A percentile compares a stretch with the other conserved stretches of the same genome.
These are phyloP conservation scores for Hypoxylon subgilvum DNA, from an alignment of 495 filamentous ascomycete genomes.

Conservation along the genomic window DNA sequence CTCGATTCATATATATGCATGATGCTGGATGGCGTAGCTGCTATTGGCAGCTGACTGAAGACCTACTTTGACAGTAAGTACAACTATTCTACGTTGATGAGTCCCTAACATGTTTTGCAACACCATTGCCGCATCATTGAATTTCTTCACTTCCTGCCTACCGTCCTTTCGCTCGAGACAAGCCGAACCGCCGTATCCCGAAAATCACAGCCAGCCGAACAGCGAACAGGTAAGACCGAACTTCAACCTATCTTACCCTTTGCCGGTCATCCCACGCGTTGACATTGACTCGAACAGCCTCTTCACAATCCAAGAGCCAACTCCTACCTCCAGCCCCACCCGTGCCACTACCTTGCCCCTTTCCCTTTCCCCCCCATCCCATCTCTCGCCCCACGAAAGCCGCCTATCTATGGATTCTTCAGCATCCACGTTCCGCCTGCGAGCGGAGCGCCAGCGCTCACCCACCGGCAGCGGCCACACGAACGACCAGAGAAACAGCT, in stretches of 20 bases:
- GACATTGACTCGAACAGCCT: background rate
- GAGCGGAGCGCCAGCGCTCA: background rate
- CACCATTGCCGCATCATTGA: background rate
- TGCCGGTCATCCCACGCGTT: background rate
- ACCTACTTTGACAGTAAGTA: constrained; percentile 19
- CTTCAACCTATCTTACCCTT: background rate
- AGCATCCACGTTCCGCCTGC: too few relatives aligned
- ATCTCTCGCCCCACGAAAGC: too few relatives aligned
- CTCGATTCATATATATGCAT: too few relatives aligned
- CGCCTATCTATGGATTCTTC: too few relatives aligned
- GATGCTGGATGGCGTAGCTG: too few relatives aligned
- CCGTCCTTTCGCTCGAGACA: background rate
- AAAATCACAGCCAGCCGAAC: background rate
- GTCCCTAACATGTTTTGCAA: background rate
- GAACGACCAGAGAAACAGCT: background rate
- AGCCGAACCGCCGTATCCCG: background rate
- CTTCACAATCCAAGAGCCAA: constrained; percentile 1
- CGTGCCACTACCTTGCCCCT: too few relatives aligned
- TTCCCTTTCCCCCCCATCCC: too few relatives aligned
- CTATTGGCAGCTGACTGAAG: too few relatives aligned
- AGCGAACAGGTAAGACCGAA: constrained; percentile 14
- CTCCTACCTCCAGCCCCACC: too few relatives aligned
- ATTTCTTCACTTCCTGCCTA: constrained; percentile 4
- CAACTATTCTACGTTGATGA: background rate
- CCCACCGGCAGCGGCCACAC: background rate